phyloP scores from a whole-genome alignment of 345 rosid species.

The Arabidopsis suecica region DNA sequence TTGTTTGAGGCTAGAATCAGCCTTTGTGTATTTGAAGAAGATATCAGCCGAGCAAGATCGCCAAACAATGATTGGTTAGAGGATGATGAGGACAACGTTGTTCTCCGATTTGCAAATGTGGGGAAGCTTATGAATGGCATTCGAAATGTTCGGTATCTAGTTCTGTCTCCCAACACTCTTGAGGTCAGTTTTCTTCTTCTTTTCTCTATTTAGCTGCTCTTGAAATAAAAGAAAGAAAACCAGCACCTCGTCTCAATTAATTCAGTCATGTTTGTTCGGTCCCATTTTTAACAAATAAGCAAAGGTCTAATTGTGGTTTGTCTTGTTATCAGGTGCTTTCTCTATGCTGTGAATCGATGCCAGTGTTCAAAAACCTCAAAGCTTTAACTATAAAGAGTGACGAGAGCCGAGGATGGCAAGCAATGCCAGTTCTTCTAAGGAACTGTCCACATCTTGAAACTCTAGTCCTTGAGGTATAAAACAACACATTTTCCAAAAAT shows the following conservation, averaged over 20 bases:
- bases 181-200: background rate
- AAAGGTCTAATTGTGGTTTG: background rate
- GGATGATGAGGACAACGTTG: background rate
- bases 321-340: background rate
- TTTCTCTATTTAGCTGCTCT: too few relatives aligned
- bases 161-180: background rate
- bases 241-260: background rate
- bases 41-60: background rate
- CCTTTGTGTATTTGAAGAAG: background rate
- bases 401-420: background rate
- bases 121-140: background rate
- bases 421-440: conserved; percentile 2
- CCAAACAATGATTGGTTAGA: background rate
- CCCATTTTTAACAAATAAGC: background rate
- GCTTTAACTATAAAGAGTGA: background rate
- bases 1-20: conserved; percentile 1
- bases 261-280: background rate
- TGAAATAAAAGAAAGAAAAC: background rate
- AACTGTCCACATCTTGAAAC: conserved; percentile 6
- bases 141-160: background rate
- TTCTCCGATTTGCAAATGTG: background rate
- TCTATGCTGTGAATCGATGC: background rate
- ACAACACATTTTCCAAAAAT: background rate
- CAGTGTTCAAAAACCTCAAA: conserved; percentile 14
- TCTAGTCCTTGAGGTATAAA: background rate